Base-by-base conservation (phyloP, 352 stramenopile species). In the Globisporangium lucens region DNA sequence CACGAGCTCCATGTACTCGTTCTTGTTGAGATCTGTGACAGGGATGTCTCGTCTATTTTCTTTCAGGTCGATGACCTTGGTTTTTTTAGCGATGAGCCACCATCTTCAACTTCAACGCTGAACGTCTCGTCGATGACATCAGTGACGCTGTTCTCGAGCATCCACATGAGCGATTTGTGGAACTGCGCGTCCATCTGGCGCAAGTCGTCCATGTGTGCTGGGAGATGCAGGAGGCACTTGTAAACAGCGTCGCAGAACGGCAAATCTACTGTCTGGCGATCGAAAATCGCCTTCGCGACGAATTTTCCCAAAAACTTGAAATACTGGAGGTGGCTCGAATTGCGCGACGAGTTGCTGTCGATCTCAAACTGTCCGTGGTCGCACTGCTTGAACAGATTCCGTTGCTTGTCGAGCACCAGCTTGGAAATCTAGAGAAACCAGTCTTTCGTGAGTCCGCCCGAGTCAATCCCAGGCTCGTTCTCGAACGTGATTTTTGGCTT, bases 111-210 rank as follows among this genome's bases (percentile, higher is more conserved):
- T 59, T 89, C 77, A 6, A 97, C 85, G n/a, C 83, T 91, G 61
- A 97, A 97, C 0, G 80, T 96, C 66, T 97, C 90, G 41, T 92
- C 87, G 33, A 97, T 89, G 0, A 95, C 72, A 46, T 83, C 79
- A 2, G 73, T 58, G 17, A 97, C 84, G 27, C 90, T 79, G 67
- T 97, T 93, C 43, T 94, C 82, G 47, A 96, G 76, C 75, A 97
- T 96, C 90, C 90, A 97, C 20, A 80, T 15, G 1, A 97, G 73
- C 8, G 86, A 94, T 35, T 88, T 90, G 67, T 90, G 73, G 52
- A 91, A 91, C 58, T 95, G 85, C n/a, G 76, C 71, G 27, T 97
- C 89, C 65, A 94, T 84, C 61, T 87, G 68, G 0, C 66, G 63
- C n/a, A 97, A 70, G 63, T 96, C 88, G 2, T 82, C 74, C 68